These are phyloP conservation scores for Omphalea diandra DNA, from an alignment of 441 rosid species.

Conservation along the genomic window DNA sequence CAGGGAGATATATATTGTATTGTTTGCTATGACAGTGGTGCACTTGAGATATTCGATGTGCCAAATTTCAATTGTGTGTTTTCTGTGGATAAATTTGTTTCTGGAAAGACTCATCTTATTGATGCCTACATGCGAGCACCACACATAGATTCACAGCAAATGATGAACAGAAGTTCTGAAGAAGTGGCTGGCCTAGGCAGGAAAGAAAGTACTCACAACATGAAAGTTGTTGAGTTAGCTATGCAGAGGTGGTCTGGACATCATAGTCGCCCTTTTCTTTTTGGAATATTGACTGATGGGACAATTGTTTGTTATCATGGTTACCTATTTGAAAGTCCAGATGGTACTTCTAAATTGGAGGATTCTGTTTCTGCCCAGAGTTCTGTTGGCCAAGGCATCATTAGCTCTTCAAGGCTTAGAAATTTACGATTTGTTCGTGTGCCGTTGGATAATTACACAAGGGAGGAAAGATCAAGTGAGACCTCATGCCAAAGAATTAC, in stretches of 20 bases:
- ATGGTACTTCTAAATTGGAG: slow-evolving; percentile 57
- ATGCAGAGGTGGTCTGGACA: slow-evolving; percentile 95
- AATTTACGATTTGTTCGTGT: slow-evolving; percentile 76
- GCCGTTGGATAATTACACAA: slow-evolving; percentile 72
- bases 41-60: slow-evolving; percentile 92
- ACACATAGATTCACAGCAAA: slow-evolving; percentile 39
- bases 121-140: slow-evolving; percentile 54
- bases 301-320: slow-evolving; percentile 96
- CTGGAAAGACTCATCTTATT: slow-evolving; percentile 76
- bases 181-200: slow-evolving; percentile 54
- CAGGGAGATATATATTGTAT: slow-evolving; percentile 94
- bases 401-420: slow-evolving; percentile 73
- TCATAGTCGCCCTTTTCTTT: slow-evolving; percentile 86
- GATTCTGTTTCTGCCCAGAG: slow-evolving; percentile 47
- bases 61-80: slow-evolving; percentile 83
- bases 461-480: slow-evolving; percentile 69
- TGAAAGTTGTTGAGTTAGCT: slow-evolving; percentile 84
- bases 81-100: slow-evolving; percentile 76
- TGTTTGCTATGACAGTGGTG: slow-evolving; percentile 80
- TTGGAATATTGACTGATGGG: slow-evolving; percentile 92
- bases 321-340: slow-evolving; percentile 77
- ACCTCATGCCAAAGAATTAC: slow-evolving; percentile 66
- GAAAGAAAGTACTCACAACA: slow-evolving; percentile 57
- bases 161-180: slow-evolving; percentile 43
- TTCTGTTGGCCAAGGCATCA: slow-evolving; percentile 42